phyloP scores from a whole-genome alignment of 78 protist species.

The Speleostelium caveatum region DNA sequence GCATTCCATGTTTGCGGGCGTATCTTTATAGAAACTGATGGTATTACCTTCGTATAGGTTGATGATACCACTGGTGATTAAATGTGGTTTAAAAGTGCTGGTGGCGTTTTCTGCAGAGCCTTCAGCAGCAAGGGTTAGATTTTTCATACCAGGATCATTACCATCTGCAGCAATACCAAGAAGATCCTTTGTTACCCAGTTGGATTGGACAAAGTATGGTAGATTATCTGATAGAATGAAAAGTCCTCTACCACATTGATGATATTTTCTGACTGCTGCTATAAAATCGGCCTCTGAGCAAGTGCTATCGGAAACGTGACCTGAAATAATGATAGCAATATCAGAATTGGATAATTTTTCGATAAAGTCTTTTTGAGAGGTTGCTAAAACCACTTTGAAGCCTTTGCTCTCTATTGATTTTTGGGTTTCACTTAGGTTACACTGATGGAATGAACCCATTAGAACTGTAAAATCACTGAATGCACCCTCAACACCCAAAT shows the following conservation, averaged over 20 bases:
- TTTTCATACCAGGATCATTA: conserved; percentile 7
- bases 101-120: background rate
- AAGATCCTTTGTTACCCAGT: background rate
- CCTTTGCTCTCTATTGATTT: conserved; percentile 29
- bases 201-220: conserved; percentile 3
- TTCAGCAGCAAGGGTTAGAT: background rate
- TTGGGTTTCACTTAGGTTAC: no score
- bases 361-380: conserved; percentile 19
- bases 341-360: background rate
- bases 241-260: conserved; percentile 52
- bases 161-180: background rate
- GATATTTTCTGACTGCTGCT: conserved; percentile 5
- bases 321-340: conserved; percentile 23
- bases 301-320: background rate
- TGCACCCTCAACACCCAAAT: conserved; percentile 67
- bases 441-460: conserved; percentile 14
- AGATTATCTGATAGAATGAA: conserved; percentile 9
- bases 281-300: background rate
- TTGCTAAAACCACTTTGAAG: background rate
- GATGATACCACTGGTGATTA: conserved; percentile 48
- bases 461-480: conserved; percentile 21
- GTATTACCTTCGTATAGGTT: conserved; percentile 20
- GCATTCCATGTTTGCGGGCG: background rate
- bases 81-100: conserved; percentile 11
- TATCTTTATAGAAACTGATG: background rate